Base-by-base conservation (phyloP, 257 asterid species). In the Mentha longifolia region DNA sequence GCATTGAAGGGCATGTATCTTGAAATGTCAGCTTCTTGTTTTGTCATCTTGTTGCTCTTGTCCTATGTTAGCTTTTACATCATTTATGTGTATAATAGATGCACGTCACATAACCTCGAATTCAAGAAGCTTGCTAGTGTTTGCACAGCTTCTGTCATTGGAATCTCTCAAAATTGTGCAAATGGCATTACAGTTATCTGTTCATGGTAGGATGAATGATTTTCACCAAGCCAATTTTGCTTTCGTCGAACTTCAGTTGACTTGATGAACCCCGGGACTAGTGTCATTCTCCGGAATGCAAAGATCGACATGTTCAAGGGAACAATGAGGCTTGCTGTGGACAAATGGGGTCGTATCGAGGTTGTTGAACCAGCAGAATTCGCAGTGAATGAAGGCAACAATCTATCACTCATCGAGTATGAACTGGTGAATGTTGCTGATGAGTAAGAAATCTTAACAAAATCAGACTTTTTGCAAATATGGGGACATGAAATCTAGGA, bases 281-380 rank as follows among this genome's bases (percentile, higher is more conserved):
- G 85, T 7, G 80, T 86, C 51, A 82, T 83, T 68, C 75, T 90
- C 31, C 85, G 92, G 9, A 89, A 89, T 62, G 92, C 96, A 22
- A 89, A 82, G 86, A 89, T 89, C 0, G 84, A 82, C 77, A 84
- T 89, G 87, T 89, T 84, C 82, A 89, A 81, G 78, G 91, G 83
- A 49, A 58, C 83, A 9, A 87, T 85, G 96, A 84, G 96, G 84
- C 88, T 89, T 31, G 88, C 85, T 33, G 88, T 87, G 3, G 90
- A 89, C 76, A 89, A 85, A 61, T 87, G 96, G 96, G 96, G 96
- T 22, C 87, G 79, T 8, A 61, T 89, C 11, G 95, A 86, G 83
- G 84, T 78, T 19, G 61, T 87, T 62, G 83, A 86, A 59, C 81
- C 88, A 19, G 87, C 96, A 47, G 43, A 65, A 8, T 84, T 90